Base-by-base conservation (phyloP, 495 filamentous ascomycete species). In the Acidiella bohemica region DNA sequence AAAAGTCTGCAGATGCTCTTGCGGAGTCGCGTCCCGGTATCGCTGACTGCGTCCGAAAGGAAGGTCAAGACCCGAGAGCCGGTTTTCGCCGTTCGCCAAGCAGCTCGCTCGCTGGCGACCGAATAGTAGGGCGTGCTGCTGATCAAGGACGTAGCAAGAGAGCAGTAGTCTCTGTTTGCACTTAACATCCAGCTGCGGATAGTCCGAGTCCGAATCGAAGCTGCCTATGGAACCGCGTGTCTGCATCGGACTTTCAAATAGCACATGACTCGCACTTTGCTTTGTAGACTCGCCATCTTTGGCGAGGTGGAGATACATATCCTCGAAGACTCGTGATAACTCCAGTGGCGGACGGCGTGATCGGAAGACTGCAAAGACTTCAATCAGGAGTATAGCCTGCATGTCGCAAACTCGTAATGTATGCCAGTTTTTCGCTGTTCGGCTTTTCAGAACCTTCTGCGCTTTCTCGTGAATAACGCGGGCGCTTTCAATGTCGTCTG, bases 381-480 rank as follows among this genome's bases (percentile, higher is more conserved):
- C 59, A 10, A 54, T 23, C 18, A 62, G 47, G 26, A 59, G 37
- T 2, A 59, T 14, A 9, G 51, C 51, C 50, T 62, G 59, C 32
- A 50, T 46, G 35, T 62, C 57, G 28, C 45, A 54, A 7, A 57
- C 19, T 5, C 57, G 50, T 20, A 44, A 45, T 11, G 50, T 28
- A 32, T 57, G 47, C 23, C 46, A 47, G 17, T 41, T 36, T 14
- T 53, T 46, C 1, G 45, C 18, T 1, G 39, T 43, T 12, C 55
- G 51, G 53, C 59, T 63, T 11, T 58, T 53, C 10, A 65, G 43
- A 5, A 59, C 32, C 29, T 60, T 61, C 17, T 56, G 31, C 39
- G 59, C 64, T 24, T 44, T 43, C 38, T 62, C 59, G 30, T 62
- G 56, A 14, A 66, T 44, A 39, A 52, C 41, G 10, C 58, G 46